Evolutionary conservation across 2,329 filamentous ascomycete species (phyloP).

Genomic region (Colletotrichum nymphaeae): DNA sequence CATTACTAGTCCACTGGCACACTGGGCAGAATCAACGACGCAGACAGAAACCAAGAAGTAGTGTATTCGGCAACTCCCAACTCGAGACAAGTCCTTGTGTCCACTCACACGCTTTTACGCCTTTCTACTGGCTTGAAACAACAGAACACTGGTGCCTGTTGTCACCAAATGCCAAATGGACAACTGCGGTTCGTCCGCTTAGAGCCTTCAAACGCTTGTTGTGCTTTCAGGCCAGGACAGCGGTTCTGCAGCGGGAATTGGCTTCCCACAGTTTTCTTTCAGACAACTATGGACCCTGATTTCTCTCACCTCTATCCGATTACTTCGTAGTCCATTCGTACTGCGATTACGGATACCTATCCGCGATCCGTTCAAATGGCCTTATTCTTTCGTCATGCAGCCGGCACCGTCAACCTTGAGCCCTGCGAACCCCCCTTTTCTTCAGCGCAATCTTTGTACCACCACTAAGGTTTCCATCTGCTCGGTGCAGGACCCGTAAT

Average conservation of each 20-base stretch:
- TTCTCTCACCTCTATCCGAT: not conserved
- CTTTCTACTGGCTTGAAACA: not conserved
- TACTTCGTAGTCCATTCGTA: not conserved
- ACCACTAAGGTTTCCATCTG: slow-evolving; percentile 3
- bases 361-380: slow-evolving; percentile 1
- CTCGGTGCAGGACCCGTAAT: slow-evolving; percentile 10
- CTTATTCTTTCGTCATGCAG: slow-evolving; percentile 27
- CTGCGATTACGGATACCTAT: not conserved
- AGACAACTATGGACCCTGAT: slow-evolving; percentile 4
- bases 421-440: slow-evolving; percentile 2
- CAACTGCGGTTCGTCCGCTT: not conserved
- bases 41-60: not conserved
- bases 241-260: not conserved
- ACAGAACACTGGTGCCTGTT: not conserved
- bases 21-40: not conserved
- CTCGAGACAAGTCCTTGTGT: not conserved
- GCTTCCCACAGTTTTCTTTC: not conserved
- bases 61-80: not conserved
- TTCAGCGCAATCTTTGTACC: not conserved
- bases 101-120: not conserved
- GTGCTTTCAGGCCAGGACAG: not conserved
- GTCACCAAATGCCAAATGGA: not conserved
- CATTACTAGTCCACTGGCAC: too few species aligned
- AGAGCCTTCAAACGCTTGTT: slow-evolving; percentile 3
- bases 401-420: slow-evolving; percentile 17